A percentile compares a stretch with the other conserved stretches of the same genome.
Evolutionary conservation across 257 asterid genomes (phyloP).

Genomic region (Anisodus tanguticus): DNA sequence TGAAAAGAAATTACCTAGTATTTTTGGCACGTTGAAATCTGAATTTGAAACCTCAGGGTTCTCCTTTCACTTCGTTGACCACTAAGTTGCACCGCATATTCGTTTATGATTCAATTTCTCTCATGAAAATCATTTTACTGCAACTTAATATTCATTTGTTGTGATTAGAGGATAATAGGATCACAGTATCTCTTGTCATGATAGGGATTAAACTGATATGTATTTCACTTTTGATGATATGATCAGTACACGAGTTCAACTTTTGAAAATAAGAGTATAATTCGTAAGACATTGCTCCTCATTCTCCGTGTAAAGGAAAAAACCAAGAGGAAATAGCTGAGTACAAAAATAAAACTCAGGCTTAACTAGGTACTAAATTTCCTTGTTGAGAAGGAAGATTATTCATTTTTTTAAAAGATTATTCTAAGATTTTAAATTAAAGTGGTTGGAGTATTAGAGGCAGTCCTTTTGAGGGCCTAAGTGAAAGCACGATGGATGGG

Average conservation of each 20-base stretch:
- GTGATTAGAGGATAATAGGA: background rate
- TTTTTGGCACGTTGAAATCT: background rate
- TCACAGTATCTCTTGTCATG: background rate
- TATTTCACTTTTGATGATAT: background rate
- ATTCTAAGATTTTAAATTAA: background rate
- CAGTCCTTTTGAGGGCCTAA: slow-evolving; percentile 74
- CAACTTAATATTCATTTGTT: background rate
- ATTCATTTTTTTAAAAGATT: background rate
- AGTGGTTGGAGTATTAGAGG: slow-evolving; percentile 65
- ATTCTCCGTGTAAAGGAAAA: background rate
- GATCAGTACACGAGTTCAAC: background rate
- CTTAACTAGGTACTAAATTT: background rate
- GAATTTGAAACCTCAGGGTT: background rate
- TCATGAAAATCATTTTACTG: background rate
- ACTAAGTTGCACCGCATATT: background rate
- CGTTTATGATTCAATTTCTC: background rate
- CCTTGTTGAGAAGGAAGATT: background rate
- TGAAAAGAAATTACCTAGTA: background rate
- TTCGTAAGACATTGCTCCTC: background rate
- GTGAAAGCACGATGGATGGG: slow-evolving; percentile 78
- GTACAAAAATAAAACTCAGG: background rate
- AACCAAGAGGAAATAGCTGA: background rate
- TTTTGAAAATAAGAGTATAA: background rate
- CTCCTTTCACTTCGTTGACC: background rate
- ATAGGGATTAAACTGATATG: background rate